These are phyloP conservation scores for Zelopaecilomyces penicillatus DNA, from an alignment of 2,329 filamentous ascomycete genomes.

Conservation along the genomic window DNA sequence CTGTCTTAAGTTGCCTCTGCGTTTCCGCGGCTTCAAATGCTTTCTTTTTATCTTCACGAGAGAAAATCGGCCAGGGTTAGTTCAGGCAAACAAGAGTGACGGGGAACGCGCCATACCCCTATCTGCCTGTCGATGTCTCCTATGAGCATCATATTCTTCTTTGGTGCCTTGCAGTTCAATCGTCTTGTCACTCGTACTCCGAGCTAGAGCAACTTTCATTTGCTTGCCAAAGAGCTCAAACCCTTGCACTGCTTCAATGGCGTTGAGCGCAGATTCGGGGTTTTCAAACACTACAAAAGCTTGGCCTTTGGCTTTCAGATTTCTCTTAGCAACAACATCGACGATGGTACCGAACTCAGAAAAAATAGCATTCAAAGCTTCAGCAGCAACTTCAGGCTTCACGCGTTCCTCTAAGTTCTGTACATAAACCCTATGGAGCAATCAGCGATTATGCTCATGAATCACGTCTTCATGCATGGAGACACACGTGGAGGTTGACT, in stretches of 20 bases:
- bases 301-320: constrained; percentile 87
- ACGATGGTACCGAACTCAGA: constrained; percentile 79
- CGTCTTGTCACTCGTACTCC: constrained; percentile 78
- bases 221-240: constrained; percentile 91
- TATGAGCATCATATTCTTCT: constrained; percentile 82
- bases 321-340: constrained; percentile 81
- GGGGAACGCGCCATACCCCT: too few species aligned
- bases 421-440: constrained; percentile 49
- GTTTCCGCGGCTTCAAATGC: constrained; percentile 72
- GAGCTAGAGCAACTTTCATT: constrained; percentile 77
- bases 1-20: constrained; percentile 66
- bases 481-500: constrained; percentile 60
- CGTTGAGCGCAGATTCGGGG: constrained; percentile 67
- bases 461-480: constrained; percentile 63
- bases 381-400: constrained; percentile 68
- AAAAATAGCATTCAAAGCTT: constrained; percentile 70
- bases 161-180: constrained; percentile 64
- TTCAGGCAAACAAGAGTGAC: not conserved
- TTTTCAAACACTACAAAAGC: constrained; percentile 89
- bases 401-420: constrained; percentile 90
- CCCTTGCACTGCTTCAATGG: constrained; percentile 82
- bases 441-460: constrained; percentile 30
- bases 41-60: constrained; percentile 58
- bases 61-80: not conserved
- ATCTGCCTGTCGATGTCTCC: constrained; percentile 73